phyloP scores from a whole-genome alignment of 1,139 yeast species.

The Suhomyces terraborum region DNA sequence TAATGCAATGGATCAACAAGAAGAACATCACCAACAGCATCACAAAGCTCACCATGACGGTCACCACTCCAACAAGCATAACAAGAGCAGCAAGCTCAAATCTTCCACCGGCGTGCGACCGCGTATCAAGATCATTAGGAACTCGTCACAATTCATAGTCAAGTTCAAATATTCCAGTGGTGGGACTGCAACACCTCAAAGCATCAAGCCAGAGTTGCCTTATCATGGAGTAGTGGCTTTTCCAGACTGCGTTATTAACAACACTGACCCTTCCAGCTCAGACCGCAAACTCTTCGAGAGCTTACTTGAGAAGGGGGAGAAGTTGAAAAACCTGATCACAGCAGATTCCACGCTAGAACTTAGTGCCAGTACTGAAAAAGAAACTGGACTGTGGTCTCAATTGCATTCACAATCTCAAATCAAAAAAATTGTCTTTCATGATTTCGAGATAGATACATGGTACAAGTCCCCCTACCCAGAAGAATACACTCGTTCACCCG shows the following conservation, averaged over 20 bases:
- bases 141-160: constrained; percentile 3
- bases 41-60: too few relatives aligned
- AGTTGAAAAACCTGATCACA: constrained; percentile 15
- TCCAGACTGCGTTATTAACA: constrained; percentile 60
- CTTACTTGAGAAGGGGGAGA: constrained; percentile 29
- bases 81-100: neutral
- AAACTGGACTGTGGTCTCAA: too few relatives aligned
- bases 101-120: neutral
- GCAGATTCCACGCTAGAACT: constrained; percentile 4
- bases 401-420: constrained; percentile 30
- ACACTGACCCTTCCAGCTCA: constrained; percentile 57
- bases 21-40: neutral
- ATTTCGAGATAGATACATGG: constrained; percentile 84
- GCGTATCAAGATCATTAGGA: neutral
- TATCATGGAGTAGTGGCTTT: constrained; percentile 64
- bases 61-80: too few relatives aligned
- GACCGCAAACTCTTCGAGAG: constrained; percentile 54
- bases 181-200: neutral
- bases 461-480: constrained; percentile 93
- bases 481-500: constrained; percentile 65
- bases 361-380: constrained; percentile 4
- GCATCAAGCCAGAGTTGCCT: constrained; percentile 46
- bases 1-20: constrained; percentile 11
- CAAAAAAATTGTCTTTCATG: constrained; percentile 65
- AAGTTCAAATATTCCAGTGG: constrained; percentile 5